Base-by-base conservation (phyloP, 2,329 filamentous ascomycete species). In the Bertia moriformis region DNA sequence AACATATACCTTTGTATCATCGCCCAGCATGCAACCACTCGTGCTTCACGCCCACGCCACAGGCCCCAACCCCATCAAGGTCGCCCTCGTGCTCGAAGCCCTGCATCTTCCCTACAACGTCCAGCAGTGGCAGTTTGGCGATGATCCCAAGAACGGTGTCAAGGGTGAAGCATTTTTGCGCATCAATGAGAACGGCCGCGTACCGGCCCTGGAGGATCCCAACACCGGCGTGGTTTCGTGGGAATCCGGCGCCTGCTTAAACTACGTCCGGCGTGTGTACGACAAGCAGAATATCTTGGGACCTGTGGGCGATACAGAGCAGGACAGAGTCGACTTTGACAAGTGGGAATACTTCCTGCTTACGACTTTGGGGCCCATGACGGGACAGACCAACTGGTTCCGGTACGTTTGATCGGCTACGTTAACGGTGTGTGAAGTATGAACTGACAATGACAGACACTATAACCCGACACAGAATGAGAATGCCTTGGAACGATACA, bases 321-420 rank as follows among this genome's bases (percentile, higher is more conserved):
- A 65, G 41, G 60, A 60, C 15, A 40, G 47, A 3, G 60, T 63
- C 0, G 60, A 63, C 42, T 61, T 63, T 30, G 61, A 65, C 35
- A 64, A 63, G 43, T 65, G 62, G 63, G 57, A 57, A 38, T 61
- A 58, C 42, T 62, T 66, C 42, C 45, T 63, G 17, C 42, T 65
- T 15, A 54, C 54, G 0, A 61, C 56, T 0, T 42, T 64, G 35
- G 61, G 55, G 0, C 62, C 62, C 0, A 62, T 63, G 58, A 57
- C 49, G 38, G 60, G 57, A 17, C 53, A 58, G 45, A 44, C 47
- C 3, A 61, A 59, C 41, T 64, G 60, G 60, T 63, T 59, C 44
- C 48, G 49, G 44, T 55, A 29, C 47, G 40, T 18, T 12, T 2
- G 15, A n/a, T 13, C 4, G 5, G 4, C 4, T 3, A 10, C 15